Percentiles rank a stretch among this genome's conserved stretches.
phyloP scores from a whole-genome alignment of 164 flowering plant genomes.

The Nymphaea colorata region DNA sequence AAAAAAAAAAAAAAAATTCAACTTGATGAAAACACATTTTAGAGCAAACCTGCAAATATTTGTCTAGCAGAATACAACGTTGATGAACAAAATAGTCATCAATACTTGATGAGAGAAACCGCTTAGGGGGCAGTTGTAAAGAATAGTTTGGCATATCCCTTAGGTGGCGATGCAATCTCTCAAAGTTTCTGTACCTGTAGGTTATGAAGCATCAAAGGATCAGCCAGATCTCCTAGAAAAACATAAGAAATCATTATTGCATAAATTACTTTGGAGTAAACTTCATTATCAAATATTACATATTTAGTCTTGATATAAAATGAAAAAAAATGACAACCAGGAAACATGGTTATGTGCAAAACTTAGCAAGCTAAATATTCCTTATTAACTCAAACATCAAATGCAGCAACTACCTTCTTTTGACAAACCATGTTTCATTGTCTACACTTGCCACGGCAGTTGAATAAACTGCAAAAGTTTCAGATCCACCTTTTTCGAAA shows the following conservation, averaged over 20 bases:
- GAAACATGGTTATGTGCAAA: too few species aligned
- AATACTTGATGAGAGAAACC: constrained; percentile 94
- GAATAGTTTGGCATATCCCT: constrained; percentile 94
- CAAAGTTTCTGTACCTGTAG: constrained; percentile 93
- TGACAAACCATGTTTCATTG: constrained; percentile 75
- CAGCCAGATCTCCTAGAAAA: not conserved
- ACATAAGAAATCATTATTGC: not conserved
- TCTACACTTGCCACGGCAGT: constrained; percentile 79
- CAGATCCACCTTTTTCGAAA: constrained; percentile 82
- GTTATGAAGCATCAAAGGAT: not conserved
- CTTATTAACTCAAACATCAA: not conserved
- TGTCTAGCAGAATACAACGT: constrained; percentile 97
- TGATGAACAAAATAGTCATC: constrained; percentile 96
- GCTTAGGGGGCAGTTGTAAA: constrained; percentile 91
- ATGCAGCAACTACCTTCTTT: constrained; percentile 53
- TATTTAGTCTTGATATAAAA: not conserved
- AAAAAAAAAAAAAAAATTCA: not conserved
- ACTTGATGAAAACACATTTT: not conserved
- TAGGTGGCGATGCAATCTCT: constrained; percentile 84
- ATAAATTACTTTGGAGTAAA: not conserved
- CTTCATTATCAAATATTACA: not conserved
- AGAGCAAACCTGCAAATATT: constrained; percentile 66
- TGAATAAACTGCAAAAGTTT: constrained; percentile 89
- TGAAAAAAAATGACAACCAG: too few species aligned
- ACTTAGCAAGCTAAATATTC: too few species aligned